These are phyloP conservation scores for Ceratopteris richardii DNA, from an alignment of 75 land plant genomes.

Conservation along the genomic window DNA sequence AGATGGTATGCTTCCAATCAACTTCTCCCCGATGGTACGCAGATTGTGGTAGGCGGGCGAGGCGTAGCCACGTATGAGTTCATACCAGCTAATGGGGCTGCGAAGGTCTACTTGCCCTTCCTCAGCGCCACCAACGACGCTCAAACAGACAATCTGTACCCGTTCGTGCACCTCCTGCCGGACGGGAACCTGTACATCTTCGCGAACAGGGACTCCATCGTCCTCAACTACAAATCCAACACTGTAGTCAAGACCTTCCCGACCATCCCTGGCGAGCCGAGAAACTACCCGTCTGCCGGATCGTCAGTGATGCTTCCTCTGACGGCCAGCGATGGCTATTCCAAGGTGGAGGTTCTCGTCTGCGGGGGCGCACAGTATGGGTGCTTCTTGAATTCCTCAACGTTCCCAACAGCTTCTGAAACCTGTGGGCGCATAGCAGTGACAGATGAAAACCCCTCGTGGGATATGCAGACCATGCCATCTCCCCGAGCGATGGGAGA, in stretches of 20 bases:
- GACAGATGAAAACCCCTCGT: slow-evolving; percentile 36
- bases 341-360: slow-evolving; percentile 23
- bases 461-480: slow-evolving; percentile 70
- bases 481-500: slow-evolving; percentile 22
- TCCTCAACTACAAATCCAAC: slow-evolving; percentile 38
- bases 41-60: slow-evolving; percentile 26
- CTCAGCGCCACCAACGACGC: slow-evolving; percentile 8
- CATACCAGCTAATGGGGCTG: slow-evolving; percentile 4
- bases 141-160: slow-evolving; percentile 31
- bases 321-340: background rate
- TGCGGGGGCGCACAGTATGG: slow-evolving; percentile 64
- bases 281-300: slow-evolving; percentile 45
- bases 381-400: slow-evolving; percentile 1
- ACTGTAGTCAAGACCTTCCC: slow-evolving; percentile 34
- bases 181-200: slow-evolving; percentile 75
- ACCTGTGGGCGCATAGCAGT: slow-evolving; percentile 49
- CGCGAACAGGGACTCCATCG: slow-evolving; percentile 59
- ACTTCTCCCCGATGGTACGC: slow-evolving; percentile 21
- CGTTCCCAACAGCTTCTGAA: background rate
- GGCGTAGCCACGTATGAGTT: slow-evolving; percentile 21
- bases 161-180: slow-evolving; percentile 53
- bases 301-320: slow-evolving; percentile 32
- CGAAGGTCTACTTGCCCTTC: background rate
- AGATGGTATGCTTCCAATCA: slow-evolving; percentile 26
- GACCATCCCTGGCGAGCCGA: slow-evolving; percentile 44